Evolutionary conservation across 331 rosid species (phyloP).

Genomic region (Dryas integrifolia): DNA sequence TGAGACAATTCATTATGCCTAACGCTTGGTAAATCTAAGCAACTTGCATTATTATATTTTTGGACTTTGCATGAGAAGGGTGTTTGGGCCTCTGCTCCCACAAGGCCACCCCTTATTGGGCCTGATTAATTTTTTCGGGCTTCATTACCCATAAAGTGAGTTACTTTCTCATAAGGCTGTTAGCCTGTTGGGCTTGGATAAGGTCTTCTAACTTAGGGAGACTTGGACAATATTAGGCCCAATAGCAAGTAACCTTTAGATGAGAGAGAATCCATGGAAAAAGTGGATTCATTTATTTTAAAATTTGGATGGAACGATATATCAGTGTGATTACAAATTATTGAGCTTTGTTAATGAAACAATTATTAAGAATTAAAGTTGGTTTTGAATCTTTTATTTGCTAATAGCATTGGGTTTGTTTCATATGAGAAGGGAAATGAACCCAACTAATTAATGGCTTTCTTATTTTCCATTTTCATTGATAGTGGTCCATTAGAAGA

Average conservation of each 20-base stretch:
- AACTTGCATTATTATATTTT: too few species aligned
- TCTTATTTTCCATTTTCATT: background rate
- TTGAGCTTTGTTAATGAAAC: too few species aligned
- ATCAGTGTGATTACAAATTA: too few species aligned
- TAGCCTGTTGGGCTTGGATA: background rate
- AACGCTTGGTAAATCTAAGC: too few species aligned
- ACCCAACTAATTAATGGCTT: background rate
- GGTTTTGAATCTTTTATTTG: background rate
- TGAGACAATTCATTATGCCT: too few species aligned
- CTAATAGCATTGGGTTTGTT: constrained; percentile 7
- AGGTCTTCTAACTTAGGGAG: background rate
- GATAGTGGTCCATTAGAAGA: constrained; percentile 9
- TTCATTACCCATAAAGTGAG: background rate
- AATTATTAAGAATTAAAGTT: too few species aligned
- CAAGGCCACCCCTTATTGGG: background rate
- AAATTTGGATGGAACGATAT: too few species aligned
- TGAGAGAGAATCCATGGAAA: background rate
- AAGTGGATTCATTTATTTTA: background rate
- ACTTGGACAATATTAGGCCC: background rate
- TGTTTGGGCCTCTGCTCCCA: too few species aligned
- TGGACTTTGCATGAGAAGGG: too few species aligned
- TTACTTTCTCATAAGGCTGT: background rate
- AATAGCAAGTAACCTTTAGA: background rate
- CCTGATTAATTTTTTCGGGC: too few species aligned
- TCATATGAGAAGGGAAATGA: constrained; percentile 24